Conservation (phyloP, 1,139 yeast genomes). For the Candida labiduridarum region DNA sequence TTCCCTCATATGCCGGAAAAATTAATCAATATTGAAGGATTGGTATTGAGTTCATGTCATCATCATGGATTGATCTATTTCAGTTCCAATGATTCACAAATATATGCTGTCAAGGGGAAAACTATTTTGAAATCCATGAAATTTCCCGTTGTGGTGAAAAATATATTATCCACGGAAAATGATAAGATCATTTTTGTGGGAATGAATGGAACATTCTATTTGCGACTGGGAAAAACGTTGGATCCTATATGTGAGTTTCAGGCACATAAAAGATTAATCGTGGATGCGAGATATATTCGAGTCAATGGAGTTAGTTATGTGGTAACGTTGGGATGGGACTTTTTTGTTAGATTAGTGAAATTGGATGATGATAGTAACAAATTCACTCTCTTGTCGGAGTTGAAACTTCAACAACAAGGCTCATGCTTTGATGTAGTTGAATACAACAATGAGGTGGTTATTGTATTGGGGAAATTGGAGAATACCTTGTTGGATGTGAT, state of each 20-base stretch:
- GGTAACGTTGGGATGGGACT: slow-evolving; percentile 68
- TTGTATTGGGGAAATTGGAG: slow-evolving; percentile 62
- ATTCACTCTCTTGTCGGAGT: slow-evolving; percentile 28
- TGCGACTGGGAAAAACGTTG: slow-evolving; percentile 10
- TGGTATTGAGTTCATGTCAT: slow-evolving; percentile 26
- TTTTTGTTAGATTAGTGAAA: slow-evolving; percentile 40
- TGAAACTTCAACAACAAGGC: slow-evolving; percentile 48
- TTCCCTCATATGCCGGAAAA: slow-evolving; percentile 23
- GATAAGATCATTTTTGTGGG: slow-evolving; percentile 32
- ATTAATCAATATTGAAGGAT: slow-evolving; percentile 19
- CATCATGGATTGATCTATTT: slow-evolving; percentile 20
- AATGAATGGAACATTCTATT: slow-evolving; percentile 36
- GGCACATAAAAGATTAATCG: slow-evolving; percentile 35
- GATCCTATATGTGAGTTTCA: slow-evolving; percentile 18
- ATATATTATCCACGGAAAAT: slow-evolving; percentile 23
- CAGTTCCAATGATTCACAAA: slow-evolving; percentile 29
- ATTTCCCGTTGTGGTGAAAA: slow-evolving; percentile 31
- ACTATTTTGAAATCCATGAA: not conserved
- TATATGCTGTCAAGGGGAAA: slow-evolving; percentile 22
- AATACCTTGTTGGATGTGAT: slow-evolving; percentile 59
- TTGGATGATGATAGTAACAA: slow-evolving; percentile 21
- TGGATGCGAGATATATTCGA: slow-evolving; percentile 29
- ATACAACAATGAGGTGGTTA: slow-evolving; percentile 30
- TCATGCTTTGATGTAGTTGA: slow-evolving; percentile 46
- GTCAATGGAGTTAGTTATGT: slow-evolving; percentile 33